Evolutionary conservation across 2,329 filamentous ascomycete species (phyloP).

Genomic region (Venturiaceae sp.): DNA sequence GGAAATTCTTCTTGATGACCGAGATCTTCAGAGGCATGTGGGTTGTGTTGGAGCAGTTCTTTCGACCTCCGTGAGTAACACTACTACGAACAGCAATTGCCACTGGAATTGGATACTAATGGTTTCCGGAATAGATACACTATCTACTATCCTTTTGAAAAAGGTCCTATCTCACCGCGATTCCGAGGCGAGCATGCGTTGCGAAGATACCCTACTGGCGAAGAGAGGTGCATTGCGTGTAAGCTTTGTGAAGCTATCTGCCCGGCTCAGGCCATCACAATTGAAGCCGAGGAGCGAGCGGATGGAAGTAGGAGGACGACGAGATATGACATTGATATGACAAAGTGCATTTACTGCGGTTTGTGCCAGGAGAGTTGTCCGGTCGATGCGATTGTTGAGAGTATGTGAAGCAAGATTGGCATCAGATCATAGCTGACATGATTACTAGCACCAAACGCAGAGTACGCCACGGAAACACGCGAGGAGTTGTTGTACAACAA

Average conservation of each 20-base stretch:
- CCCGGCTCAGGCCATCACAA: slow-evolving; percentile 96
- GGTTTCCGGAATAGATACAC: slow-evolving; percentile 59
- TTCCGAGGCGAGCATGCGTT: slow-evolving; percentile 98
- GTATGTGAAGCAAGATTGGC: slow-evolving; percentile 27
- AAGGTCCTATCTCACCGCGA: slow-evolving; percentile 93
- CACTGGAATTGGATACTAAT: not conserved
- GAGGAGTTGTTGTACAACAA: slow-evolving; percentile 98
- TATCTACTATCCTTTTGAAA: slow-evolving; percentile 98
- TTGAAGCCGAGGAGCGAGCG: slow-evolving; percentile 95
- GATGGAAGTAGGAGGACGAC: slow-evolving; percentile 93
- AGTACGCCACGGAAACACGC: slow-evolving; percentile 68
- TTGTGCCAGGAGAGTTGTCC: slow-evolving; percentile 99
- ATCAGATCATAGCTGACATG: not conserved
- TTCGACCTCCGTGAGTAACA: slow-evolving; percentile 81
- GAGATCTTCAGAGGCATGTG: slow-evolving; percentile 99
- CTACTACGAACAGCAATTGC: slow-evolving; percentile 1
- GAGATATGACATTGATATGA: slow-evolving; percentile 99
- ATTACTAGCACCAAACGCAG: slow-evolving; percentile 53
- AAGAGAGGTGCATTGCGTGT: slow-evolving; percentile 99
- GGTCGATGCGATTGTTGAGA: slow-evolving; percentile 85
- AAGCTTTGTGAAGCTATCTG: slow-evolving; percentile 99
- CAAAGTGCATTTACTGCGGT: slow-evolving; percentile 99
- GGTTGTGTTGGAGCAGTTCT: slow-evolving; percentile 93
- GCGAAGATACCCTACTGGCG: slow-evolving; percentile 89
- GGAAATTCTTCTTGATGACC: slow-evolving; percentile 89